Percentiles rank a stretch among this genome's conserved stretches.
These are phyloP conservation scores for Stephanodiscus triporus DNA, from an alignment of 108 stramenopile genomes.

Conservation along the genomic window DNA sequence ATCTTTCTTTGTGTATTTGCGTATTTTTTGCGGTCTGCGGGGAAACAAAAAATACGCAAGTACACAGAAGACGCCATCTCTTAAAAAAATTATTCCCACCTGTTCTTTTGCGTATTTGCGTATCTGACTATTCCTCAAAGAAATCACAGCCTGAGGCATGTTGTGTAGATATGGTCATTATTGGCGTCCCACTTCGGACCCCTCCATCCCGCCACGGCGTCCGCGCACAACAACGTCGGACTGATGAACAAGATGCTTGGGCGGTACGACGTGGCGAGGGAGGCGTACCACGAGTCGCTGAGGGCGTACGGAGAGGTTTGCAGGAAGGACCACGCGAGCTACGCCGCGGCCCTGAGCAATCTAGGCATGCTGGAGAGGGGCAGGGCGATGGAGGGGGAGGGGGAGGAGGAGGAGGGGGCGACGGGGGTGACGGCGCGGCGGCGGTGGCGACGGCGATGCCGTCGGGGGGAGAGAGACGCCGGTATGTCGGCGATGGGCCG, in stretches of 20 bases:
- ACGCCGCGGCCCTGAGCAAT: constrained; percentile 83
- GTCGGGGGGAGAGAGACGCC: background rate
- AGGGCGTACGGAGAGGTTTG: constrained; percentile 70
- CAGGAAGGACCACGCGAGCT: constrained; percentile 81
- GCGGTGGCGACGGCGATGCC: constrained; percentile 9
- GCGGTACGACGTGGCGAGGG: constrained; percentile 62
- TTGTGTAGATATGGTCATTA: too few relatives aligned
- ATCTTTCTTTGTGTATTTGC: too few relatives aligned
- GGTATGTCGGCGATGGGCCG: constrained; percentile 64
- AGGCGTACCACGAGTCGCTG: constrained; percentile 62
- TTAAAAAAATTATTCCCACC: too few relatives aligned
- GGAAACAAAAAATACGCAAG: too few relatives aligned
- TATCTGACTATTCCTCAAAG: too few relatives aligned
- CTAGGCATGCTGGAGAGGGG: constrained; percentile 77
- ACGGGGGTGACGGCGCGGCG: background rate
- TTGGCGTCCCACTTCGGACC: constrained; percentile 63
- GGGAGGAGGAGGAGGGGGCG: background rate
- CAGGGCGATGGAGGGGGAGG: constrained; percentile 65
- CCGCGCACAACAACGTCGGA: constrained; percentile 82
- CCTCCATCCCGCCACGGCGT: constrained; percentile 83
- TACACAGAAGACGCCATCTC: too few relatives aligned
- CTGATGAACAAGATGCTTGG: constrained; percentile 81
- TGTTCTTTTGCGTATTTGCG: too few relatives aligned
- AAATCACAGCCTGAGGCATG: too few relatives aligned
- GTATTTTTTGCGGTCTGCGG: too few relatives aligned